These are phyloP conservation scores for Craterostigma plantagineum DNA, from an alignment of 257 asterid genomes.

Conservation along the genomic window DNA sequence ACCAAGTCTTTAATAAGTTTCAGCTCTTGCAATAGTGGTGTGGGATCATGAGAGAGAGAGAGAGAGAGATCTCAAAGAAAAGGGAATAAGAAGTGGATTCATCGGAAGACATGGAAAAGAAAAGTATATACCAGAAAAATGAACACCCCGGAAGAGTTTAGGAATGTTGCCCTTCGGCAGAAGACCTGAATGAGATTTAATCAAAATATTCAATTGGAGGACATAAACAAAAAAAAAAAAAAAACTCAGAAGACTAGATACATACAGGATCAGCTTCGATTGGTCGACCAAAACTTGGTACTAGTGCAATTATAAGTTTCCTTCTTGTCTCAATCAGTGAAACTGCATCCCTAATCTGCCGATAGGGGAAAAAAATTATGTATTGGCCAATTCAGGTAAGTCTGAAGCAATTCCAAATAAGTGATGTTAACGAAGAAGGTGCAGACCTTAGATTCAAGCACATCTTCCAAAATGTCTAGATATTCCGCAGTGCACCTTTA, in stretches of 20 bases:
- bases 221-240: constrained; percentile 7
- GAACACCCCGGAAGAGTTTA: constrained; percentile 59
- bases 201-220: constrained; percentile 1
- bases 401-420: not conserved
- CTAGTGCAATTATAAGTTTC: constrained; percentile 46
- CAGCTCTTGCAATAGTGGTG: not conserved
- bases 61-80: not conserved
- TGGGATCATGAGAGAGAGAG: not conserved
- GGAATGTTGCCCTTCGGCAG: constrained; percentile 71
- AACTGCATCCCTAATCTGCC: constrained; percentile 73
- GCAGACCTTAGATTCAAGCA: constrained; percentile 63
- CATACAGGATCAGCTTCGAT: constrained; percentile 82
- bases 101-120: too few relatives aligned
- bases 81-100: not conserved
- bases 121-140: constrained; percentile 56
- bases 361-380: not conserved
- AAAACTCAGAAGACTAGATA: constrained; percentile 7
- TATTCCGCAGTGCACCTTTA: constrained; percentile 94
- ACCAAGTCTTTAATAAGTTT: not conserved
- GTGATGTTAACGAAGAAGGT: constrained; percentile 1
- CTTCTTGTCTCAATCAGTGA: constrained; percentile 57
- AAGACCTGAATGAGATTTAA: constrained; percentile 28
- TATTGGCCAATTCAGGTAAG: not conserved
- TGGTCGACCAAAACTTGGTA: constrained; percentile 68
- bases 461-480: constrained; percentile 64